Conservation (phyloP, 306 rosid genomes). For the Chamaecrista fasciculata region DNA sequence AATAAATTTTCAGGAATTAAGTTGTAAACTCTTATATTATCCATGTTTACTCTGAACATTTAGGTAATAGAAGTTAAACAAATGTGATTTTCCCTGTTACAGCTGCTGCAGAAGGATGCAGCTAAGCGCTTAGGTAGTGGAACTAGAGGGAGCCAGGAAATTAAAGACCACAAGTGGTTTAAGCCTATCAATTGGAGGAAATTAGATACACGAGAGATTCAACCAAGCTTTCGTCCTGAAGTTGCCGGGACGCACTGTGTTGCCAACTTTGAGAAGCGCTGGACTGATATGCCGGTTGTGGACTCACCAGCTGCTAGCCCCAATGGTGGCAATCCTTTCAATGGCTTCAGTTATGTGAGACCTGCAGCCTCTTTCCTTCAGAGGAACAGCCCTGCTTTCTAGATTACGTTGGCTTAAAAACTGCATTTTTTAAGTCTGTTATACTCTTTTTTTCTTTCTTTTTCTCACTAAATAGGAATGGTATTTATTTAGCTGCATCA, state of each 20-base stretch:
- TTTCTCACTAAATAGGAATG: neutral
- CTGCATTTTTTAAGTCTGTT: neutral
- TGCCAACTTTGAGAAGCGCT: slow-evolving; percentile 89
- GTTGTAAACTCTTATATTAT: too few relatives aligned
- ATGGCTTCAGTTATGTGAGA: slow-evolving; percentile 74
- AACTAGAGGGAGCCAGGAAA: slow-evolving; percentile 61
- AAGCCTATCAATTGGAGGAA: slow-evolving; percentile 82
- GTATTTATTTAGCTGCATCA: slow-evolving; percentile 22
- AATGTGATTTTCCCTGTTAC: slow-evolving; percentile 25
- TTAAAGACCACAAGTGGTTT: slow-evolving; percentile 89
- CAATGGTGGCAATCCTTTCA: slow-evolving; percentile 67
- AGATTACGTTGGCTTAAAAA: slow-evolving; percentile 11
- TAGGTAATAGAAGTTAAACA: neutral
- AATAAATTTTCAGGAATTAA: too few relatives aligned
- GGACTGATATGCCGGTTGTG: slow-evolving; percentile 91
- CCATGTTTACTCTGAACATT: neutral
- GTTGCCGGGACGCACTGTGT: slow-evolving; percentile 82
- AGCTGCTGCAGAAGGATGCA: slow-evolving; percentile 82
- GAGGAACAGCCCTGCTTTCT: slow-evolving; percentile 35
- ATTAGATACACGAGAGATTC: slow-evolving; percentile 69
- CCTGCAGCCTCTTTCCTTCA: slow-evolving; percentile 81
- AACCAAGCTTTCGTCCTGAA: slow-evolving; percentile 87
- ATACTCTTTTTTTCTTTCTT: neutral
- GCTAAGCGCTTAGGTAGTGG: slow-evolving; percentile 75
- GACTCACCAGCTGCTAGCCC: slow-evolving; percentile 94